Evolutionary conservation across 768 basidiomycete species (phyloP).

Genomic region (Rhodocollybia butyracea): DNA sequence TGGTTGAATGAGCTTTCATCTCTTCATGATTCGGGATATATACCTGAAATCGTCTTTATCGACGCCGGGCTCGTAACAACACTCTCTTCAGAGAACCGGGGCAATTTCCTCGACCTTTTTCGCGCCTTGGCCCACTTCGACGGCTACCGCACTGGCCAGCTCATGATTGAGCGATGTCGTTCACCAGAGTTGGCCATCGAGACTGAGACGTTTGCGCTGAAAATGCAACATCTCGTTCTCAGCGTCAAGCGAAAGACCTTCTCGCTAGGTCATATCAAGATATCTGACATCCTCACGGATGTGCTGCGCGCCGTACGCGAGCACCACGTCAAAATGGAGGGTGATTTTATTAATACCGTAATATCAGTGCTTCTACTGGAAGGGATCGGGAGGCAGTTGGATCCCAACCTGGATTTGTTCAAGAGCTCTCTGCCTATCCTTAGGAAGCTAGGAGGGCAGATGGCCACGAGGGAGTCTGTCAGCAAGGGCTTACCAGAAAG

Average conservation of each 20-base stretch:
- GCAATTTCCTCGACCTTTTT: conserved; percentile 96
- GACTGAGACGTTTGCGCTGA: conserved; percentile 92
- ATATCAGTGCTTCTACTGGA: conserved; percentile 91
- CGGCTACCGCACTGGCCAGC: conserved; percentile 89
- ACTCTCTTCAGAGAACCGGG: conserved; percentile 75
- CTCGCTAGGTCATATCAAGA: conserved; percentile 94
- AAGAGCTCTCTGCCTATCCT: conserved; percentile 93
- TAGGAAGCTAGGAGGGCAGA: conserved; percentile 86
- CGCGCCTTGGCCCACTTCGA: conserved; percentile 95
- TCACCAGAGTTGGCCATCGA: conserved; percentile 89
- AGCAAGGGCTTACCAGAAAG: conserved; percentile 59
- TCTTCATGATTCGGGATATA: conserved; percentile 70
- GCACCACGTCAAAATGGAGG: conserved; percentile 98
- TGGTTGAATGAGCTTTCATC: conserved; percentile 71
- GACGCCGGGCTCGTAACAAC: conserved; percentile 95
- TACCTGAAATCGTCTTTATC: conserved; percentile 94
- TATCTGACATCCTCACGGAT: conserved; percentile 87
- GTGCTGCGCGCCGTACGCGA: conserved; percentile 82
- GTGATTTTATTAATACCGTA: conserved; percentile 97
- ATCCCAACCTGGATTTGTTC: conserved; percentile 91
- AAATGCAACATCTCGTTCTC: conserved; percentile 95
- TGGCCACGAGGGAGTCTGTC: conserved; percentile 67
- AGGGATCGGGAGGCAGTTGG: conserved; percentile 92
- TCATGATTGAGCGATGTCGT: conserved; percentile 95
- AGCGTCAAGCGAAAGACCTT: conserved; percentile 96